Evolutionary conservation across 805 yeast species (phyloP).

Genomic region (Peterozyma toletana): DNA sequence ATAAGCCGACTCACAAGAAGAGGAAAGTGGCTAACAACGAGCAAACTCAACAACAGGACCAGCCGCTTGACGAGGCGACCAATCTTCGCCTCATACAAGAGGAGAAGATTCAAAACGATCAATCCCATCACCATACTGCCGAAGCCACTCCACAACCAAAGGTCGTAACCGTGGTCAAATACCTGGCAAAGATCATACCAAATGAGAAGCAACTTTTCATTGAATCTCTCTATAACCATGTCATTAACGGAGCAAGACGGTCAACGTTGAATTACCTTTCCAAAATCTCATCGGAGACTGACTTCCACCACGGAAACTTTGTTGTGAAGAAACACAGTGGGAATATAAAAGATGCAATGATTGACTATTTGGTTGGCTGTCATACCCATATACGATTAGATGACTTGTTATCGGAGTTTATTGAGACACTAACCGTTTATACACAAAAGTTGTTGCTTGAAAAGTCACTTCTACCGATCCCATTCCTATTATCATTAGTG

Average conservation of each 20-base stretch:
- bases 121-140: not conserved
- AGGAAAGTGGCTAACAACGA: constrained; percentile 14
- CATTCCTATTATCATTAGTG: constrained; percentile 53
- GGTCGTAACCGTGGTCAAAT: constrained; percentile 17
- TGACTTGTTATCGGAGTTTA: constrained; percentile 34
- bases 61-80: not conserved
- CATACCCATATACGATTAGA: constrained; percentile 42
- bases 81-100: not conserved
- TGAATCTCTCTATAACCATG: constrained; percentile 24
- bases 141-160: not conserved
- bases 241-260: constrained; percentile 25
- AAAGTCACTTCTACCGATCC: constrained; percentile 33
- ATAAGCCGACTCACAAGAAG: constrained; percentile 16
- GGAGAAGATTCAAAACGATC: not conserved
- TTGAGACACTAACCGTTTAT: constrained; percentile 24
- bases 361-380: constrained; percentile 33
- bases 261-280: constrained; percentile 27
- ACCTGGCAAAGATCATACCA: constrained; percentile 20
- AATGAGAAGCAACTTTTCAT: constrained; percentile 32
- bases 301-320: constrained; percentile 17
- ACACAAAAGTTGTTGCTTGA: constrained; percentile 14
- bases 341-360: constrained; percentile 23
- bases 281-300: constrained; percentile 22
- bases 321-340: constrained; percentile 19
- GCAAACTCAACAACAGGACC: constrained; percentile 1